Evolutionary conservation across 108 stramenopile genomes (phyloP), one percentile per base, ranked within the genome.

Genomic region (Pseudonitzschia delicatissima): DNA sequence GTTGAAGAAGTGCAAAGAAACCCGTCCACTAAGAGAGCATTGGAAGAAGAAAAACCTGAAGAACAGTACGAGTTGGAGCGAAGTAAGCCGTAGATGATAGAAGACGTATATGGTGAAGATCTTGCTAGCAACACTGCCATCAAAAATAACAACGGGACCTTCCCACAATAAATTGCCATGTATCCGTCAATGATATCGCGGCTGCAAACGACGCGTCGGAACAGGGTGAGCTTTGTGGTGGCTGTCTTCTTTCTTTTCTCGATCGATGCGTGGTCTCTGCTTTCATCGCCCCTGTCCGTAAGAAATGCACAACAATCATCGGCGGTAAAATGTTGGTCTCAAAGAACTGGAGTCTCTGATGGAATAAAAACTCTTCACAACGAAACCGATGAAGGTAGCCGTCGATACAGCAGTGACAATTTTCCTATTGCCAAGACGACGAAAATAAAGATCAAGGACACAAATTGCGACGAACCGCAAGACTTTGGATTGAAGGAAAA

Each of bases 201-300:
- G 31, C 31, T 27, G 53, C 53, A 23, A 27, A 55, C 53, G 53
- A 48, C 13, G 47, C 47, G 47, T 8, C 47, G 13, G 47, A 55
- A 27, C 28, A 55, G 31, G 53, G 29, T 55, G 28, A 28, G n/a
- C 11, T 55, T 55, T 55, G n/a, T 17, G 28, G 53, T 55, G 9
- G 28, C 33, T 32, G 31, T 55, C 39, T 61, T 61, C 20, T 40
- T 61, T 9, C 37, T 61, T 61, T 61, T 37, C 39, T n/a, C 17
- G 12, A 39, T 61, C 60, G 37, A 61, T 20, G 8, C 53, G 26
- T 55, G 53, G 53, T 55, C 17, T 32, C 31, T 55, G 33, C 33
- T 55, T 13, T 27, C 53, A 9, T 27, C 31, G 23, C 17, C 47
- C 2, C 1, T 7, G n/a, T n/a, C 21, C 9, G 20, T 21, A 3